Base-by-base conservation (phyloP, 768 basidiomycete species). In the Mycena capillaripes region DNA sequence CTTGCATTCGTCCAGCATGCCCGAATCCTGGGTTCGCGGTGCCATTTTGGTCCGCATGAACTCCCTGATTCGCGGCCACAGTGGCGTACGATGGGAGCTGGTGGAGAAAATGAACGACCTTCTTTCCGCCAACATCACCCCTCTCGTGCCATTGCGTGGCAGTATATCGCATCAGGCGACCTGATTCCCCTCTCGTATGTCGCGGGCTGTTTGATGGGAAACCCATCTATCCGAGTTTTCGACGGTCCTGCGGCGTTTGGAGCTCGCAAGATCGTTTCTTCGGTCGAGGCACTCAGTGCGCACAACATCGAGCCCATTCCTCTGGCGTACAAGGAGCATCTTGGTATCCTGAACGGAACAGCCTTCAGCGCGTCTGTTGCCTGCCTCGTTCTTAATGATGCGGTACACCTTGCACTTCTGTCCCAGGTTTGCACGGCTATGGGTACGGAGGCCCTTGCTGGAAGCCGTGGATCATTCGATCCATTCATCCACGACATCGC, bases 41-140 rank as follows among this genome's bases (percentile, higher is more conserved):
- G 95, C 95, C 1, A 95, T 97, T 76, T 83, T 95, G 8, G 87
- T 97, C 75, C 93, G 95, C 74, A 92, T 95, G 87, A 97, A 97
- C 82, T 95, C 94, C 6, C 89, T 97, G 46, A 91, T 95, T 64
- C 92, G 95, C 10, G 95, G 95, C 1, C 96, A 97, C 82, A 95
- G 94, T 27, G 96, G 93, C 38, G 91, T 97, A 16, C 89, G 95
- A 42, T 91, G 91, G 88, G 90, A 92, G 70, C 88, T 97, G 58
- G 89, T 97, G 65, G 87, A 94, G 79, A 91, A 91, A 76, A 95
- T 97, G 90, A 88, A 87, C 70, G 86, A 89, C 30, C 86, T 96
- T 42, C 88, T 97, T 42, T 82, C 84, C 27, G 89, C 89, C 70
- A 90, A 94, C 75, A 87, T 97, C 76, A 94, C 90, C 5, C 93